Percentiles rank a stretch among this genome's conserved stretches.
phyloP scores from a whole-genome alignment of 495 filamentous ascomycete species.

The Penicillium antarcticum region DNA sequence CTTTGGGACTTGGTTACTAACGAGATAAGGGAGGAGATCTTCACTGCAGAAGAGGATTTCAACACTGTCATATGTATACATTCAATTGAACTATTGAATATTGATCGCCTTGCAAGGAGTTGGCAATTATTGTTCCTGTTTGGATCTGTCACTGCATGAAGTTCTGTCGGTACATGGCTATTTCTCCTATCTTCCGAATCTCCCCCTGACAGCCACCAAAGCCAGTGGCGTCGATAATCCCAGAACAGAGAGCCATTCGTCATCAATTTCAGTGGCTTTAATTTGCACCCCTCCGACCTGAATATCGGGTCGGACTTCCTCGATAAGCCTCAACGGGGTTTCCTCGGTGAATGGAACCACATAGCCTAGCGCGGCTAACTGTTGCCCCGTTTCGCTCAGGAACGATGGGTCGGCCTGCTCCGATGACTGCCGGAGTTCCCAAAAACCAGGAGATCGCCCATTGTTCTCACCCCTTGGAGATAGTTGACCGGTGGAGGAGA shows the following conservation, averaged over 20 bases:
- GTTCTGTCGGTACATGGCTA: too few species aligned
- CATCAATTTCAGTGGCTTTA: background rate
- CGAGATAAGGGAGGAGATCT: constrained; percentile 1
- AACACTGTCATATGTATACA: background rate
- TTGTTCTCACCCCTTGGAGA: background rate
- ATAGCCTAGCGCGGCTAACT: background rate
- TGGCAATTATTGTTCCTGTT: background rate
- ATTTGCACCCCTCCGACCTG: background rate
- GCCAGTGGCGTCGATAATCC: too few species aligned
- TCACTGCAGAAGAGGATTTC: background rate
- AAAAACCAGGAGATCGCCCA: background rate
- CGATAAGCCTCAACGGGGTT: background rate
- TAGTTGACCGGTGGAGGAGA: background rate
- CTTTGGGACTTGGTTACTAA: background rate
- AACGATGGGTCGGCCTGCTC: background rate
- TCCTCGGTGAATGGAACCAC: background rate
- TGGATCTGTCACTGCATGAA: too few species aligned
- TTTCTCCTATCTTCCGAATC: too few species aligned
- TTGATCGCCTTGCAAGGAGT: background rate
- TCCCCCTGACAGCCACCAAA: too few species aligned
- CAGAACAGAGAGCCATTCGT: too few species aligned
- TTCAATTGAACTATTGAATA: background rate
- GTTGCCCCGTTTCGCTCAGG: background rate
- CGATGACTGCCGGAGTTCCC: background rate
- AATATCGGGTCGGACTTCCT: background rate